phyloP scores from a whole-genome alignment of 179 eudicot genomes.

The Patellifolia procumbens region DNA sequence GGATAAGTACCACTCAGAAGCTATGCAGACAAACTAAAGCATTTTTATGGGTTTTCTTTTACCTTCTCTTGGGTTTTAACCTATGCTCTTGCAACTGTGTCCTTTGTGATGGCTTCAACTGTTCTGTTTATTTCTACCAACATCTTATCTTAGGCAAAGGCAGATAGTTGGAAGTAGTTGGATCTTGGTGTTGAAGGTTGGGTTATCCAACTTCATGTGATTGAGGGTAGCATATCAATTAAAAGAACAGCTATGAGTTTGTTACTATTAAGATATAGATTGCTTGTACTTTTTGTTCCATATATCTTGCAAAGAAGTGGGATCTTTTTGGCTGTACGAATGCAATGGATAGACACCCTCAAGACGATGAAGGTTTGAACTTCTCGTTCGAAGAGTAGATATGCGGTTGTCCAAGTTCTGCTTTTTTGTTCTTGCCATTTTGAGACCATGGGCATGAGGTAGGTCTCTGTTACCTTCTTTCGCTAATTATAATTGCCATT shows the following conservation, averaged over 20 bases:
- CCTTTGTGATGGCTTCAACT: conserved; percentile 30
- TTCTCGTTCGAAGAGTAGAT: conserved; percentile 6
- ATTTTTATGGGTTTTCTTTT: conserved; percentile 8
- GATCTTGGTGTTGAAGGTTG: conserved; percentile 31
- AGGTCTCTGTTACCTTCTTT: conserved; percentile 21
- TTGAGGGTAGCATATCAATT: conserved; percentile 27
- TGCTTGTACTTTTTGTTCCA: conserved; percentile 28
- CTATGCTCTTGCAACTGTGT: conserved; percentile 26
- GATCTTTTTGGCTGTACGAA: conserved; percentile 28
- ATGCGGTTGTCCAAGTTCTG: conserved; percentile 16
- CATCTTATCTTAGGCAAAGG: conserved; percentile 34
- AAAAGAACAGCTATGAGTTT: conserved; percentile 25
- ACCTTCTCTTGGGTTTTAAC: conserved; percentile 22
- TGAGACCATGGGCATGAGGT: conserved; percentile 23
- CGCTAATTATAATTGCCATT: neutral
- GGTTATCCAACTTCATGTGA: conserved; percentile 27
- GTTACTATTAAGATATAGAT: conserved; percentile 31
- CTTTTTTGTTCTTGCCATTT: conserved; percentile 13
- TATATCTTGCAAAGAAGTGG: conserved; percentile 26
- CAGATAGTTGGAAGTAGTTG: conserved; percentile 33
- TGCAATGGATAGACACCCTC: conserved; percentile 20
- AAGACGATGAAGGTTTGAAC: conserved; percentile 19
- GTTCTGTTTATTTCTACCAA: conserved; percentile 30
- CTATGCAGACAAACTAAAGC: conserved; percentile 66
- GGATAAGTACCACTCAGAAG: conserved; percentile 81